Conservation (phyloP, 768 basidiomycete species). For the Trametes villosa region DNA sequence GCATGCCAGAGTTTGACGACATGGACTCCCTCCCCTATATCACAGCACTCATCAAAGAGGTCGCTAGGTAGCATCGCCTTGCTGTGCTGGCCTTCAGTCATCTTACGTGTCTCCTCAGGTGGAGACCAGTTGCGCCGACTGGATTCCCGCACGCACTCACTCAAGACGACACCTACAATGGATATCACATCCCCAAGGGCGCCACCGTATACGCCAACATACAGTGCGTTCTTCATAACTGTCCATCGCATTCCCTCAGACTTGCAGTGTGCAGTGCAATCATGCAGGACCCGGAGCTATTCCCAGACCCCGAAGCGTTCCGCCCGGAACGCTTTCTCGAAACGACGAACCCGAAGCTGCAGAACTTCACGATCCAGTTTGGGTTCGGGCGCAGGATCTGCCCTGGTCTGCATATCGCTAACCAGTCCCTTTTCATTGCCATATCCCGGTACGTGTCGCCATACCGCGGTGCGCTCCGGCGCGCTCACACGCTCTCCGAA, state of each 20-base stretch:
- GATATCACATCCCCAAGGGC: conserved; percentile 35
- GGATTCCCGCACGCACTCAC: conserved; percentile 28
- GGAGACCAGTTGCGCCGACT: conserved; percentile 3
- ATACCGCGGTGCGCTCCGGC: no score
- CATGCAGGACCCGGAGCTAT: conserved; percentile 23
- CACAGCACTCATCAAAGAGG: conserved; percentile 30
- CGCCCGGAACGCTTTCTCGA: conserved; percentile 30
- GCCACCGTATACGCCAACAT: conserved; percentile 23
- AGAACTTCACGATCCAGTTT: conserved; percentile 24
- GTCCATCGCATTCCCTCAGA: neutral
- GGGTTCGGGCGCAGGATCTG: conserved; percentile 30
- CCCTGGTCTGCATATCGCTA: conserved; percentile 25
- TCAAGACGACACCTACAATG: conserved; percentile 28
- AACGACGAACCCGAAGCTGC: conserved; percentile 18
- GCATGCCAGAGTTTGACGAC: conserved; percentile 33
- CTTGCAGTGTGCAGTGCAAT: conserved; percentile 12
- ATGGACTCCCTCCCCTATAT: conserved; percentile 29
- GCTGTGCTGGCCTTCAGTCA: neutral
- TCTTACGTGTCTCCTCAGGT: neutral
- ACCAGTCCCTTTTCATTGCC: conserved; percentile 18
- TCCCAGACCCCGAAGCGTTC: conserved; percentile 29
- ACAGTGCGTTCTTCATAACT: neutral
- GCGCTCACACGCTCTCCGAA: no score
- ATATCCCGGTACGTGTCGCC: conserved; percentile 16
- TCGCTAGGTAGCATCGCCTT: conserved; percentile 20